Conservation (phyloP, 495 filamentous ascomycete species). For the Talaromyces wortmannii region DNA sequence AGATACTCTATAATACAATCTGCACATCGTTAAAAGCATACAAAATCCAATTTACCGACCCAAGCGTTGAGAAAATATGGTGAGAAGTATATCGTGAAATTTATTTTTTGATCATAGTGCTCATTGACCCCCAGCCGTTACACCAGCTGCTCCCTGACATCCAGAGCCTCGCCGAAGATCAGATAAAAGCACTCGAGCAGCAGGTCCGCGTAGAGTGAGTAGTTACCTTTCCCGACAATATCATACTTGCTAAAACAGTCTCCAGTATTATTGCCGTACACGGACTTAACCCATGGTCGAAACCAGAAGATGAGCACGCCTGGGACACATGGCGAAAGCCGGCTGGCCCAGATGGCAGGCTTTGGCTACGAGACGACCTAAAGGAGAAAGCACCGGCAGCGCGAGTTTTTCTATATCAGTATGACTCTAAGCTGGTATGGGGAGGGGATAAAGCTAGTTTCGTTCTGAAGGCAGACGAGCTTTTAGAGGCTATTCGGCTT, state of each 20-base stretch:
- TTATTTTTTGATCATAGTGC: no score
- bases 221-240: not conserved
- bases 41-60: no score
- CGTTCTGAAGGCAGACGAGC: slow-evolving; percentile 28
- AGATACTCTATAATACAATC: no score
- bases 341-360: slow-evolving; percentile 24
- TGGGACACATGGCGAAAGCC: slow-evolving; percentile 26
- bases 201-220: not conserved
- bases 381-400: slow-evolving; percentile 30
- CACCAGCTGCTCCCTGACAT: not conserved
- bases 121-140: no score
- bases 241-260: not conserved
- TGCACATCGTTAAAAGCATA: no score
- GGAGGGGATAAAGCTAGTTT: slow-evolving; percentile 11
- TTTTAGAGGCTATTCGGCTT: slow-evolving; percentile 26
- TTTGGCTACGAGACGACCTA: slow-evolving; percentile 35
- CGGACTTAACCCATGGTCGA: slow-evolving; percentile 28
- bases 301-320: slow-evolving; percentile 20
- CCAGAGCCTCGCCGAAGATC: not conserved
- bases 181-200: not conserved
- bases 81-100: no score
- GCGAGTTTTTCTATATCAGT: slow-evolving; percentile 35
- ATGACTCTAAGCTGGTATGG: slow-evolving; percentile 23
- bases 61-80: no score
- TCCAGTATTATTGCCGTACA: slow-evolving; percentile 14